A percentile compares a stretch with the other conserved stretches of the same genome.
Conservation (phyloP, 2,329 filamentous ascomycete species). For the Pseudopyricularia cyperi region DNA sequence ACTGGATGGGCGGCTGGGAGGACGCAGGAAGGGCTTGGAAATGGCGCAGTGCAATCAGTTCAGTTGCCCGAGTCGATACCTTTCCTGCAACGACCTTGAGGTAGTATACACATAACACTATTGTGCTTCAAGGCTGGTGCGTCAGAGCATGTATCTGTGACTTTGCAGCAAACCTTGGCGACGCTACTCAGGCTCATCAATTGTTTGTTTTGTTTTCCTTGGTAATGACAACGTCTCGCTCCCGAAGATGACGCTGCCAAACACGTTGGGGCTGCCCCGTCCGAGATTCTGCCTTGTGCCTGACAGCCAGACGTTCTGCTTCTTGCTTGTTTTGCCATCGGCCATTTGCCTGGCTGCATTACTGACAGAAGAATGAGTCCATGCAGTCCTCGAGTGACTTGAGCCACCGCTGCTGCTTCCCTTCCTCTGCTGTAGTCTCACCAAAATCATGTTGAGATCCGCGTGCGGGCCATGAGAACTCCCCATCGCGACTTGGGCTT, state of each 20-base stretch:
- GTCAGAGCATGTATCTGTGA: too few relatives aligned
- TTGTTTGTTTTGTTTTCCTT: too few relatives aligned
- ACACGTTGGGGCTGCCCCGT: not conserved
- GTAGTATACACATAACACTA: not conserved
- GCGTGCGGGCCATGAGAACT: not conserved
- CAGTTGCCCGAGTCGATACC: not conserved
- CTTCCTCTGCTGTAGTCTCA: not conserved
- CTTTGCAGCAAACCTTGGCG: too few relatives aligned
- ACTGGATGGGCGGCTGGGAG: not conserved
- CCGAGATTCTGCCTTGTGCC: not conserved
- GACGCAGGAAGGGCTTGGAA: not conserved
- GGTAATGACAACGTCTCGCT: too few relatives aligned
- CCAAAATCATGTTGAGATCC: constrained; percentile 1
- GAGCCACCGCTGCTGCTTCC: not conserved
- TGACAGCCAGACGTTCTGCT: not conserved
- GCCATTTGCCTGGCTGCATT: not conserved
- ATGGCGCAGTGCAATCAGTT: not conserved
- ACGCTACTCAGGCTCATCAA: too few relatives aligned
- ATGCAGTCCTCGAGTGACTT: constrained; percentile 1
- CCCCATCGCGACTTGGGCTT: not conserved
- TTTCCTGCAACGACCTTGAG: not conserved
- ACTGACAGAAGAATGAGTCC: not conserved
- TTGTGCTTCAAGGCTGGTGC: too few relatives aligned
- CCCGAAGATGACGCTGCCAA: not conserved
- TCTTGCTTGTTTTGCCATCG: not conserved